Conservation (phyloP, 2,329 filamentous ascomycete species). For the Botrytis aclada region DNA sequence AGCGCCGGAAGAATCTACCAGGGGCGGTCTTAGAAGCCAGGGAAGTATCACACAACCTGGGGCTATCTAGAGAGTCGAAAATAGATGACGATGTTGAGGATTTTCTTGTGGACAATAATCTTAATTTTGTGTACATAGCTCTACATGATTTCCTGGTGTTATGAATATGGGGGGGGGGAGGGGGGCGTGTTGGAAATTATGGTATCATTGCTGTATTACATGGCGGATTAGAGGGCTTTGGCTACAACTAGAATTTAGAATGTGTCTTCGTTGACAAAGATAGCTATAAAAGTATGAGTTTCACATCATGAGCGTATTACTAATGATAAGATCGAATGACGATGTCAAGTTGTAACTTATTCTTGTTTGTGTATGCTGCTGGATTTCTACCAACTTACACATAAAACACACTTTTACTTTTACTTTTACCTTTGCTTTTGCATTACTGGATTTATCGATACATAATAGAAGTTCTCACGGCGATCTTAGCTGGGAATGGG, state of each 20-base stretch:
- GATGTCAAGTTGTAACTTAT: neutral
- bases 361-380: too few species aligned
- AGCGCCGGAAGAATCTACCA: slow-evolving; percentile 12
- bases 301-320: neutral
- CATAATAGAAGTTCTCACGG: too few species aligned
- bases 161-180: neutral
- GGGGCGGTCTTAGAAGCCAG: neutral
- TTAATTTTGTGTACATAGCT: neutral
- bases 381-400: too few species aligned
- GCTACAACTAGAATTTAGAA: neutral
- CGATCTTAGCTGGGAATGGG: too few species aligned
- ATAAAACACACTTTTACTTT: too few species aligned
- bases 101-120: too few species aligned
- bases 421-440: too few species aligned
- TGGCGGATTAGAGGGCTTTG: neutral
- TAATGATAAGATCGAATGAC: neutral
- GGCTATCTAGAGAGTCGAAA: neutral
- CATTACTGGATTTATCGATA: too few species aligned
- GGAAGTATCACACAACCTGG: neutral
- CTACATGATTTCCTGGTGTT: neutral
- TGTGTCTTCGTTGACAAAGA: neutral
- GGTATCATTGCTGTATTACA: neutral
- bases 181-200: neutral
- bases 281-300: neutral
- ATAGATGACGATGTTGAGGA: too few species aligned